Percentiles rank a stretch among this genome's conserved stretches.
These are phyloP conservation scores for Dactylonectria macrodidyma DNA, from an alignment of 2,329 filamentous ascomycete species.

Conservation along the genomic window DNA sequence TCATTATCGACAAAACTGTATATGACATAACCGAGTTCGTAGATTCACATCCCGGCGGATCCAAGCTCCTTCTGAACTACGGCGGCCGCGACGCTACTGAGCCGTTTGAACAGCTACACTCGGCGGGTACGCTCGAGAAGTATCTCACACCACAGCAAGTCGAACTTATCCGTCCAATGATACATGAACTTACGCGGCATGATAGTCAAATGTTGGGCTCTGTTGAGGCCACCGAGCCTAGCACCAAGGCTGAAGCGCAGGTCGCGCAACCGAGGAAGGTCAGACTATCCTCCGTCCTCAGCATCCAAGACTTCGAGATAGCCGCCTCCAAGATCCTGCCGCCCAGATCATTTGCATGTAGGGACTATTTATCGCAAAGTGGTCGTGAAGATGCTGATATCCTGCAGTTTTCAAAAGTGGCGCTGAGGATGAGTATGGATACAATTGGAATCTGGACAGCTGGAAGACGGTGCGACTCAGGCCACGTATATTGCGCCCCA, in stretches of 20 bases:
- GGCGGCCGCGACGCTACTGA: slow-evolving; percentile 16
- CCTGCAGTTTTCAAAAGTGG: slow-evolving; percentile 23
- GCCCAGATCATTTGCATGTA: slow-evolving; percentile 17
- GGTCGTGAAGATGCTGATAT: background rate
- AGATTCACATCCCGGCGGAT: slow-evolving; percentile 14
- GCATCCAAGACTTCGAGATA: slow-evolving; percentile 12
- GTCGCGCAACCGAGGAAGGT: background rate
- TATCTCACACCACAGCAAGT: slow-evolving; percentile 8
- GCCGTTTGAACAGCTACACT: slow-evolving; percentile 13
- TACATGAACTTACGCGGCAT: too few relatives aligned
- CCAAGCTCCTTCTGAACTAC: slow-evolving; percentile 4
- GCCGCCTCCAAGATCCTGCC: slow-evolving; percentile 9
- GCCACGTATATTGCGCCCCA: slow-evolving; percentile 23
- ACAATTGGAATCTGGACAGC: slow-evolving; percentile 16
- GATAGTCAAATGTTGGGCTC: too few relatives aligned
- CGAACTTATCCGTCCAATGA: background rate
- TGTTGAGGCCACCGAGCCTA: background rate
- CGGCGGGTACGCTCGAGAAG: slow-evolving; percentile 5
- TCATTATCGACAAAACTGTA: slow-evolving; percentile 10
- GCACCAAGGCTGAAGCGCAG: background rate
- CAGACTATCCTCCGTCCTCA: slow-evolving; percentile 9
- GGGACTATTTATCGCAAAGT: background rate
- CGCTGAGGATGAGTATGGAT: slow-evolving; percentile 20
- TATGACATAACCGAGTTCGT: slow-evolving; percentile 18
- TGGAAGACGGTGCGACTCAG: slow-evolving; percentile 25